A percentile compares a stretch with the other conserved stretches of the same genome.
phyloP scores from a whole-genome alignment of 2,329 filamentous ascomycete genomes.

The Dactylellina drechsleri region DNA sequence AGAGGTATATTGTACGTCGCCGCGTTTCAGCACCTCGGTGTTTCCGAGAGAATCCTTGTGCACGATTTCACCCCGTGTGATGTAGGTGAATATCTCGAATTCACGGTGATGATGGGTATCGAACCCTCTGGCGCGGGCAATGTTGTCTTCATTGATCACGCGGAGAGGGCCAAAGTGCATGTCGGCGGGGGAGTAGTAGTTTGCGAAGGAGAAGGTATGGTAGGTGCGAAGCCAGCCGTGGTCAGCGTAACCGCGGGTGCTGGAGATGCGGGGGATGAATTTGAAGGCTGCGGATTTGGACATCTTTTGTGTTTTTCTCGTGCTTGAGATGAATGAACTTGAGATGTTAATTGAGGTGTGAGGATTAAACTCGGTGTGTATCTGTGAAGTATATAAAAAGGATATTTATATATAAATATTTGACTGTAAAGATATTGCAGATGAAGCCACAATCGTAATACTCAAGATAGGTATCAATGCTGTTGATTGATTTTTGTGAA shows the following conservation, averaged over 20 bases:
- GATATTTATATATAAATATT: background rate
- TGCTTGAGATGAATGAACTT: background rate
- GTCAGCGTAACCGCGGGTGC: slow-evolving; percentile 77
- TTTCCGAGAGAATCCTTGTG: slow-evolving; percentile 79
- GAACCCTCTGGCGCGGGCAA: slow-evolving; percentile 78
- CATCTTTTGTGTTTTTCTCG: slow-evolving; percentile 28
- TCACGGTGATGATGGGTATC: slow-evolving; percentile 86
- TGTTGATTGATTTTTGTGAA: slow-evolving; percentile 33
- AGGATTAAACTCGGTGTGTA: background rate
- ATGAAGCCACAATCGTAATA: slow-evolving; percentile 17
- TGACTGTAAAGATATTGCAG: background rate
- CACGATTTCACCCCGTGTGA: slow-evolving; percentile 84
- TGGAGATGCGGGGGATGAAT: slow-evolving; percentile 78
- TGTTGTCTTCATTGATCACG: slow-evolving; percentile 89
- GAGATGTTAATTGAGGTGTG: slow-evolving; percentile 1
- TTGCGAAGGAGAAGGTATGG: slow-evolving; percentile 85
- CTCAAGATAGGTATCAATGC: slow-evolving; percentile 2
- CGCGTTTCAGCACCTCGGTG: slow-evolving; percentile 49
- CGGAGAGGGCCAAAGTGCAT: slow-evolving; percentile 78
- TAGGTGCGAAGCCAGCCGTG: slow-evolving; percentile 90
- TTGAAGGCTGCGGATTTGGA: slow-evolving; percentile 60
- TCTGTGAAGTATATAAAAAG: background rate
- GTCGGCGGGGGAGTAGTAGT: slow-evolving; percentile 74
- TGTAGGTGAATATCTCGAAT: slow-evolving; percentile 90
- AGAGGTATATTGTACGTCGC: slow-evolving; percentile 51